Evolutionary conservation across 2,329 filamentous ascomycete genomes (phyloP), one percentile per base, ranked within the genome.

Genomic region (Cordyceps militaris): DNA sequence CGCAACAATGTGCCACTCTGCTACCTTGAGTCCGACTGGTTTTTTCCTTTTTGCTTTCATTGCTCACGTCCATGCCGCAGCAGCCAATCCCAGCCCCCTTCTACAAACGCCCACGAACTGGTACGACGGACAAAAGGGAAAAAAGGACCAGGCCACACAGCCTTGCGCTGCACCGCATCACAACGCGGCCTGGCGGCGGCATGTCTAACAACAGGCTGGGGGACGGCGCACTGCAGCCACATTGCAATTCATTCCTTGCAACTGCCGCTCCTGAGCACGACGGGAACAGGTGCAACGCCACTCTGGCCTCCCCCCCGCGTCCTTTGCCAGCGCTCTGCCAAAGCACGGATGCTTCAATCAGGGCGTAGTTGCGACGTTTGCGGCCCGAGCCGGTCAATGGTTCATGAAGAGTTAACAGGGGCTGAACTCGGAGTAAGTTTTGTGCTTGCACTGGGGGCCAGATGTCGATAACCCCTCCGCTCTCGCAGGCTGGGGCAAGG

Each of bases 271-370:
- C 6, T 10, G 50, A 24, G 19, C 40, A 11, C 19, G 19, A 16
- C 7, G 24, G 26, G 24, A 26, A 24, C 34, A n/a, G 36, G 24
- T 28, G 36, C 36, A 30, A 11, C 26, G 10, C 38, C 26, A 13
- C 21, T 5, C 21, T n/a, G 8, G 21, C 24, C 19, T 24, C 11
- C n/a, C 48, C 16, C 28, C 6, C 28, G 28, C 14, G n/a, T n/a
- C n/a, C n/a, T 11, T 6, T 11, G 30, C 30, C 30, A 21, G 6
- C n/a, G 38, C 38, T 19, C 19, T 16, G n/a, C 21, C 28, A 47
- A 53, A 30, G 51, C 51, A 34, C 40, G 38, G 34, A n/a, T 44
- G 13, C 38, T 43, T 53, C 26, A 53, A 53, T 53, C 28, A 53
- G 51, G 51, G 26, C 40, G 40, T 23, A 28, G 11, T 53, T 53